Evolutionary conservation across 768 basidiomycete species (phyloP), one percentile per base, ranked within the genome.

Genomic region (Boletus reticuloceps): DNA sequence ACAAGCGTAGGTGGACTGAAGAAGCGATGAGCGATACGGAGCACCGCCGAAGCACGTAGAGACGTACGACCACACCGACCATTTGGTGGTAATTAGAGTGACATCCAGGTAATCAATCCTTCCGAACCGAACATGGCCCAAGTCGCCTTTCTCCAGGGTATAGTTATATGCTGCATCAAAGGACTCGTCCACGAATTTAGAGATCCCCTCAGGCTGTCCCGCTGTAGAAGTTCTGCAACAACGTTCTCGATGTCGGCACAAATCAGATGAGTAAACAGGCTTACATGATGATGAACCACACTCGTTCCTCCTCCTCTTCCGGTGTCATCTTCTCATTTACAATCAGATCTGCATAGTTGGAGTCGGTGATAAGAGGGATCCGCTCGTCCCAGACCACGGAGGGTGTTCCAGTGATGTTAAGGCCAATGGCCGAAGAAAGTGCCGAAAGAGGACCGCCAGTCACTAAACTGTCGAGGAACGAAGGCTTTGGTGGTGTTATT

Each of bases 71-170:
- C 91, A 94, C 46, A 95, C 69, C 36, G 69, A 75, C 94, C 94
- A 96, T 65, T 88, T 88, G 3, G 91, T 92, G 53, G 92, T 94
- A 53, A 94, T 70, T 50, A 77, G 72, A 5, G 90, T 93, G 58
- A 94, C 92, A 58, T 87, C 85, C 59, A 93, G 73, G 70, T 94
- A 96, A 74, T 95, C 91, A 54, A 96, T 83, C 57, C 94, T 84
- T 48, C 83, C 94, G 81, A 88, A 95, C 54, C 82, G 84, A 53
- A 94, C 80, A 64, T 90, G 69, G 4, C 83, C 84, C 17, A 91
- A 71, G 66, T 88, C 89, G 11, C 78, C 79, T 20, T 78, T 79
- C 14, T 81, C 66, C 34, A 81, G 50, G 6, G 85, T 80, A 58
- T 80, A 72, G 68, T 92, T 89, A 68, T 78, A 91, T 4, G 91